A percentile compares a stretch with the other conserved stretches of the same genome.
phyloP scores from a whole-genome alignment of 768 basidiomycete genomes.

The Aureoboletus auriporus region DNA sequence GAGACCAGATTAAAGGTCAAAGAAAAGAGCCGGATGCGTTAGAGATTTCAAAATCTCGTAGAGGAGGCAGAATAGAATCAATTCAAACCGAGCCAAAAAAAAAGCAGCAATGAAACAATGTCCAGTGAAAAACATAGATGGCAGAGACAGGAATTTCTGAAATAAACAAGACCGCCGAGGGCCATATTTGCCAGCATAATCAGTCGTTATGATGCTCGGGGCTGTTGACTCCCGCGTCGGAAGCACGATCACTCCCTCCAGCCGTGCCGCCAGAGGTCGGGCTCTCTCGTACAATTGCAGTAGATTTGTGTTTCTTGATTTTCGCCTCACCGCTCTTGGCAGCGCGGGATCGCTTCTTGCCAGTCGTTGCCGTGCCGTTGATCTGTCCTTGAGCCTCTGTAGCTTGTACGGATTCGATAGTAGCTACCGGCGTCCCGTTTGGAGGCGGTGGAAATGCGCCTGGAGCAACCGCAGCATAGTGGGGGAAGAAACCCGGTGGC shows the following conservation, averaged over 20 bases:
- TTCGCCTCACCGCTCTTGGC: constrained; percentile 29
- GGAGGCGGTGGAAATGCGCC: constrained; percentile 30
- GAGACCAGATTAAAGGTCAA: constrained; percentile 31
- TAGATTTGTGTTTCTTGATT: constrained; percentile 31
- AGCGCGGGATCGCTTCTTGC: constrained; percentile 28
- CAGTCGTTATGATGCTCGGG: constrained; percentile 7
- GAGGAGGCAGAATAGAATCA: constrained; percentile 25
- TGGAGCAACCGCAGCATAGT: constrained; percentile 27
- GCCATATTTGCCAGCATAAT: too few relatives aligned
- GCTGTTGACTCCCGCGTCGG: constrained; percentile 23
- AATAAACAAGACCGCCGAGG: neutral
- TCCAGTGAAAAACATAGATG: constrained; percentile 5
- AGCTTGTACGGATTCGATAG: constrained; percentile 26
- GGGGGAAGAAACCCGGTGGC: constrained; percentile 39
- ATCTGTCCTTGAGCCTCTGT: constrained; percentile 14
- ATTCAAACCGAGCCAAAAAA: constrained; percentile 15
- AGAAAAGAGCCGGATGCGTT: constrained; percentile 19
- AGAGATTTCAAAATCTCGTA: constrained; percentile 16
- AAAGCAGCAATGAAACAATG: neutral
- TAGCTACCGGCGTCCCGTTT: constrained; percentile 20
- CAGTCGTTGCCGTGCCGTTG: constrained; percentile 14
- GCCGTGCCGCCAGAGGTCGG: constrained; percentile 22
- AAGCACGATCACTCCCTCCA: constrained; percentile 25
- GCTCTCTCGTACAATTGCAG: constrained; percentile 8
- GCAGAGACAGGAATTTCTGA: constrained; percentile 13